These are phyloP conservation scores for Zymoseptoria pseudotritici DNA, from an alignment of 2,329 filamentous ascomycete genomes.

Conservation along the genomic window DNA sequence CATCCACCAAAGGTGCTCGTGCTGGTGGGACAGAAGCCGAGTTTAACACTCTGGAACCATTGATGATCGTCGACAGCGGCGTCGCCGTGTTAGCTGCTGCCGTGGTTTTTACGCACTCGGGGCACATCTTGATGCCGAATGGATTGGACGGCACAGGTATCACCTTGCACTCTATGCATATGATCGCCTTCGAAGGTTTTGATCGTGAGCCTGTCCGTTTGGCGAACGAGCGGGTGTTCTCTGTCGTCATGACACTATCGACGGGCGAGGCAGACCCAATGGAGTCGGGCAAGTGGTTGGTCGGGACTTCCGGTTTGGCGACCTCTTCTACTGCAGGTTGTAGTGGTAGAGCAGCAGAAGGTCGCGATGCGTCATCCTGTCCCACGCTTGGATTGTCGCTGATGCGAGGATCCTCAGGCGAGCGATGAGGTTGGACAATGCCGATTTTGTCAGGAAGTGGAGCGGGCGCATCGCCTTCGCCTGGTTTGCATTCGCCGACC, in stretches of 20 bases:
- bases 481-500: too few relatives aligned
- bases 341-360: background rate
- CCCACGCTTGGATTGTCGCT: background rate
- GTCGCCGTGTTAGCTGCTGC: background rate
- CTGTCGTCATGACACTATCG: conserved; percentile 7
- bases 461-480: too few relatives aligned
- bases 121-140: conserved; percentile 1
- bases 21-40: background rate
- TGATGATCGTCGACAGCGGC: background rate
- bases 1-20: background rate
- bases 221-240: background rate
- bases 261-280: conserved; percentile 7
- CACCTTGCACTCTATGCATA: background rate
- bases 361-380: background rate
- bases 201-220: background rate
- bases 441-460: background rate
- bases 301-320: background rate
- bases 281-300: background rate
- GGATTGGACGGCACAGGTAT: conserved; percentile 3
- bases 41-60: background rate
- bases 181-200: background rate
- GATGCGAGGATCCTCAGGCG: background rate
- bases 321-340: background rate
- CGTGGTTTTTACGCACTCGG: background rate
- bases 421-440: background rate